These are phyloP conservation scores for Fusarium sp. DNA, from an alignment of 2,329 filamentous ascomycete genomes.

Conservation along the genomic window DNA sequence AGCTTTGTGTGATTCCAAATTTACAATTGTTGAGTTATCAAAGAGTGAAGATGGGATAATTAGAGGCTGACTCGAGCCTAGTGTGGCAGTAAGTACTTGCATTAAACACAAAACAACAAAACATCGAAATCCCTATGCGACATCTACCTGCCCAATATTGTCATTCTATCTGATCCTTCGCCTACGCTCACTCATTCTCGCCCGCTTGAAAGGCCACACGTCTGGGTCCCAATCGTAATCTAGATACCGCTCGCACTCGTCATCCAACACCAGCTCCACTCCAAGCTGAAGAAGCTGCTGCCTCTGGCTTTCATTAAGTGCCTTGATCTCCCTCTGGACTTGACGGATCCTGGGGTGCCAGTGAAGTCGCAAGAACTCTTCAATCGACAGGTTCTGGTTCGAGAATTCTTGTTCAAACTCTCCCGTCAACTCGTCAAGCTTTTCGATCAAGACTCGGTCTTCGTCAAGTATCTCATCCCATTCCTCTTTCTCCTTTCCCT, in stretches of 20 bases:
- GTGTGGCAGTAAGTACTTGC: background rate
- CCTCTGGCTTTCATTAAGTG: background rate
- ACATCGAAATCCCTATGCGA: background rate
- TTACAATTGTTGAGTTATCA: background rate
- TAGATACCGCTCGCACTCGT: too few relatives aligned
- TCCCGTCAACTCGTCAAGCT: background rate
- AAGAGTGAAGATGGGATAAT: background rate
- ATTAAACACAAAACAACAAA: background rate
- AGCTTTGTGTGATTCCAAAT: background rate
- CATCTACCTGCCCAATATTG: background rate
- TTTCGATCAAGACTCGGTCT: background rate
- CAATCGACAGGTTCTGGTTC: fast-evolving
- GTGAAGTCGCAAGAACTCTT: background rate
- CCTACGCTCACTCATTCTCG: background rate
- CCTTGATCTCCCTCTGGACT: fast-evolving
- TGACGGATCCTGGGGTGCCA: background rate
- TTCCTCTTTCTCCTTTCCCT: background rate
- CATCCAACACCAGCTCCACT: background rate
- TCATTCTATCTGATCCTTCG: background rate
- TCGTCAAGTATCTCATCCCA: background rate
- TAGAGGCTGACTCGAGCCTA: background rate
- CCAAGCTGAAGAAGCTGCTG: background rate
- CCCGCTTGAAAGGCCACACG: background rate
- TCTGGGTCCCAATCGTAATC: too few relatives aligned
- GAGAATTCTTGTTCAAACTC: background rate